Evolutionary conservation across 805 yeast genomes (phyloP).

Genomic region (Kregervanrija fluxuum): DNA sequence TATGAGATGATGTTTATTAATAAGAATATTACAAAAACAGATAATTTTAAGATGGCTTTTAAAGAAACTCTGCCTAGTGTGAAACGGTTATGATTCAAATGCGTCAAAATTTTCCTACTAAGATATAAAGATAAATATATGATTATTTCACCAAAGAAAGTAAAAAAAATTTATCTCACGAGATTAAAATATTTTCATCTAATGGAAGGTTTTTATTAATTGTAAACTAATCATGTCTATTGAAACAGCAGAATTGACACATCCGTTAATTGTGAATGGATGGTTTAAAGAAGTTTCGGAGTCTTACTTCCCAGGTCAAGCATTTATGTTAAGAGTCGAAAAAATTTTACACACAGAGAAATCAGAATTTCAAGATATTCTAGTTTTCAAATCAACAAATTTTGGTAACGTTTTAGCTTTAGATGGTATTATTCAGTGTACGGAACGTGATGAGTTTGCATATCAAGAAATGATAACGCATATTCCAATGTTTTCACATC

Average conservation of each 20-base stretch:
- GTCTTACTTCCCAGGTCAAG: constrained; percentile 81
- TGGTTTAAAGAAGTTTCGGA: constrained; percentile 81
- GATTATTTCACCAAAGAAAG: too few species aligned
- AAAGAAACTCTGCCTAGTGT: too few species aligned
- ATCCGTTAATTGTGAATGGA: constrained; percentile 49
- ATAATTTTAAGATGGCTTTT: too few species aligned
- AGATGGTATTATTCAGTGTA: constrained; percentile 86
- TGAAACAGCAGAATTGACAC: constrained; percentile 21
- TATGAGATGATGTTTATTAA: too few species aligned
- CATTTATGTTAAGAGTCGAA: constrained; percentile 59
- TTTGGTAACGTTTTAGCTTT: constrained; percentile 86
- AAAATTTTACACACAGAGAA: constrained; percentile 57
- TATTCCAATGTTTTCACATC: constrained; percentile 72
- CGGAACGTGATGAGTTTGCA: constrained; percentile 89
- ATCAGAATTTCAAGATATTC: constrained; percentile 74
- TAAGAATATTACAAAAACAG: too few species aligned
- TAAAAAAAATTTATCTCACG: too few species aligned
- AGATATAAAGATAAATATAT: background rate
- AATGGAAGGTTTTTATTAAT: too few species aligned
- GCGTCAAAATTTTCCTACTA: background rate
- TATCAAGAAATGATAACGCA: constrained; percentile 91
- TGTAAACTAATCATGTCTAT: too few species aligned
- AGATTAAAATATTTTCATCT: too few species aligned
- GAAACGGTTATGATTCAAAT: too few species aligned
- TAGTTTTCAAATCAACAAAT: constrained; percentile 65